Evolutionary conservation across 305 asterid genomes (phyloP).

Genomic region (Fraxinus baroniana): DNA sequence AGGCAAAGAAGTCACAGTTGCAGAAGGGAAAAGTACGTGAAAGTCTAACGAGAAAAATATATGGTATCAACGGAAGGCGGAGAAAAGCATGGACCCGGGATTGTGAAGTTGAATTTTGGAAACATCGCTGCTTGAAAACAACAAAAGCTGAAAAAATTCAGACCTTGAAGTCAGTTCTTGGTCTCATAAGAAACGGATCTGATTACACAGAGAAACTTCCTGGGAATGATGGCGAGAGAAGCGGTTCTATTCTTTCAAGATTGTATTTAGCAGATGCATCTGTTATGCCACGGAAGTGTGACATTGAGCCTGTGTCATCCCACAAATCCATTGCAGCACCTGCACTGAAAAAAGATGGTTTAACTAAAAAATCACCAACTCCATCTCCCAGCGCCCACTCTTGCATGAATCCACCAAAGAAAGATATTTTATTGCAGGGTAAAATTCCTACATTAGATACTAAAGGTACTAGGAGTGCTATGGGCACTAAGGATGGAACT

Average conservation of each 20-base stretch:
- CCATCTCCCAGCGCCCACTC: conserved; percentile 27
- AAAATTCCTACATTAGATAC: conserved; percentile 34
- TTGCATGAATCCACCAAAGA: conserved; percentile 34
- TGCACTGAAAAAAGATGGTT: conserved; percentile 40
- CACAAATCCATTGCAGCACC: conserved; percentile 28
- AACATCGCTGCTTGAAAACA: conserved; percentile 73
- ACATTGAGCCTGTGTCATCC: conserved; percentile 62
- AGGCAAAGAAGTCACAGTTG: conserved; percentile 74
- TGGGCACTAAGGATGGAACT: conserved; percentile 44
- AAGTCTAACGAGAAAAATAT: conserved; percentile 84
- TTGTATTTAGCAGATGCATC: conserved; percentile 89
- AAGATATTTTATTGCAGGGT: conserved; percentile 21
- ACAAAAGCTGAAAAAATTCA: conserved; percentile 81
- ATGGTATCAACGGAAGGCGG: conserved; percentile 85
- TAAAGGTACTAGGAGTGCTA: conserved; percentile 38
- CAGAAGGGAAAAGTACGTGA: conserved; percentile 97
- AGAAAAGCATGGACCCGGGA: conserved; percentile 91
- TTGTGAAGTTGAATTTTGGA: conserved; percentile 98
- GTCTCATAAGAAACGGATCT: conserved; percentile 61
- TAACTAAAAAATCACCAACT: conserved; percentile 31
- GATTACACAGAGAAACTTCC: conserved; percentile 35
- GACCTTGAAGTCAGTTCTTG: conserved; percentile 82
- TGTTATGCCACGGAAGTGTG: conserved; percentile 81
- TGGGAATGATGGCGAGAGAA: conserved; percentile 48
- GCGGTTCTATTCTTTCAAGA: conserved; percentile 74